Conservation (phyloP, 495 filamentous ascomycete species). For the Aspergillus avenaceus region DNA sequence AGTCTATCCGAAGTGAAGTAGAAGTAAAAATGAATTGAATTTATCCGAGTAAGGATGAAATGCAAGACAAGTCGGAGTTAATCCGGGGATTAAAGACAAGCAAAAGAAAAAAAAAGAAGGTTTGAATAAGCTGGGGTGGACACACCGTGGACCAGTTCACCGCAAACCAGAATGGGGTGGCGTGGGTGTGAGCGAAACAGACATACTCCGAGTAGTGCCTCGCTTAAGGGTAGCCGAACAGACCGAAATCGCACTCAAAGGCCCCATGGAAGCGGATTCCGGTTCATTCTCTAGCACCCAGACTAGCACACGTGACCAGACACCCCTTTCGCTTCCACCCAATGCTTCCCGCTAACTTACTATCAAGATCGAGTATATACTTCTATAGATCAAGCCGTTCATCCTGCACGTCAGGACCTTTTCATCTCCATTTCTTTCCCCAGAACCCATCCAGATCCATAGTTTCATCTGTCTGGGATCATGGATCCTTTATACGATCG, state of each 20-base stretch:
- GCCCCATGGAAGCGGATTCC: slow-evolving; percentile 12
- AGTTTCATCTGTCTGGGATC: not conserved
- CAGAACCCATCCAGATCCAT: not conserved
- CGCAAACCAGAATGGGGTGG: slow-evolving; percentile 25
- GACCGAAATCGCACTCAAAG: slow-evolving; percentile 13
- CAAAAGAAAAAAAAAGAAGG: not conserved
- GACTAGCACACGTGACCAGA: slow-evolving; percentile 16
- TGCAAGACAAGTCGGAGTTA: not conserved
- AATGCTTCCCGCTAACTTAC: slow-evolving; percentile 17
- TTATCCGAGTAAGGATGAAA: too few relatives aligned
- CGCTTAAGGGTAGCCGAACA: slow-evolving; percentile 13
- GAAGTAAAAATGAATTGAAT: too few relatives aligned
- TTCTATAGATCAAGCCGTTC: not conserved
- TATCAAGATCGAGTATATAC: slow-evolving; percentile 1
- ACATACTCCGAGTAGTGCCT: slow-evolving; percentile 10
- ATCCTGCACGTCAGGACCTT: not conserved
- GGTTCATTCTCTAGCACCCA: slow-evolving; percentile 38
- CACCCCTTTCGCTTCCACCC: slow-evolving; percentile 34
- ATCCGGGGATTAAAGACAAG: not conserved
- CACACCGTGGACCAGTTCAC: slow-evolving; percentile 4
- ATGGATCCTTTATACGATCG: not conserved
- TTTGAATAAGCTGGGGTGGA: not conserved
- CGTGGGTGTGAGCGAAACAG: slow-evolving; percentile 31
- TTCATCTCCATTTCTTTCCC: not conserved
- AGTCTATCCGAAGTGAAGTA: too few relatives aligned